Evolutionary conservation across 208 protist species (phyloP).

Genomic region (Crithidia sp.): DNA sequence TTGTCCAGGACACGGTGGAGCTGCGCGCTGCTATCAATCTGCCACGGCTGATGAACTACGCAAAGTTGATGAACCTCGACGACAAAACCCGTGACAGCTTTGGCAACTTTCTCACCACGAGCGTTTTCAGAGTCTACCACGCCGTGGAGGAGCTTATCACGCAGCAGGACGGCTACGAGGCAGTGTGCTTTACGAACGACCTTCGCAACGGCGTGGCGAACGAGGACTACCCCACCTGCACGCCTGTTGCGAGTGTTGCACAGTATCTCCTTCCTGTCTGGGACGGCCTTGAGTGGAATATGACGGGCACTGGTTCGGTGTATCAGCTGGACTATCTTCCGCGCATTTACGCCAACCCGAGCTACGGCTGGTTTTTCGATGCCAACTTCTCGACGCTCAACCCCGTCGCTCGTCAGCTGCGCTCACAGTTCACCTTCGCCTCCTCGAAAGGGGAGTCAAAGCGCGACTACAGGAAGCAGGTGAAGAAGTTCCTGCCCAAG

Average conservation of each 20-base stretch:
- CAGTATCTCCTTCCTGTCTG: conserved; percentile 49
- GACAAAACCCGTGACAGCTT: conserved; percentile 1
- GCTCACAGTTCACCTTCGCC: conserved; percentile 46
- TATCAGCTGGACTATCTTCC: conserved; percentile 37
- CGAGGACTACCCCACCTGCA: conserved; percentile 28
- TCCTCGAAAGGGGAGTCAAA: conserved; percentile 7
- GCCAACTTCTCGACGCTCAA: conserved; percentile 42
- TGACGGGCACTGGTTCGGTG: conserved; percentile 29
- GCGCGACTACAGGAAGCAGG: conserved; percentile 9
- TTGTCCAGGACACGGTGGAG: conserved; percentile 36
- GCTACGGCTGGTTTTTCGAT: conserved; percentile 62
- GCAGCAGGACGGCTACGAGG: conserved; percentile 19
- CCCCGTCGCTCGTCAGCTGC: conserved; percentile 28
- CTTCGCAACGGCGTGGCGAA: conserved; percentile 23
- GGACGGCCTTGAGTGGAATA: conserved; percentile 29
- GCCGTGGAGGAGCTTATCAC: conserved; percentile 16
- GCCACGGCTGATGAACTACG: conserved; percentile 8
- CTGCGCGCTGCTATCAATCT: conserved; percentile 30
- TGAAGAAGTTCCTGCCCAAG: conserved; percentile 22
- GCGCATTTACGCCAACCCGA: conserved; percentile 45
- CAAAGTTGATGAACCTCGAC: background rate
- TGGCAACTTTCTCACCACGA: conserved; percentile 21
- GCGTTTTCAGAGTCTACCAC: conserved; percentile 8
- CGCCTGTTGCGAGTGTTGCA: conserved; percentile 37
- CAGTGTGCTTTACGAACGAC: conserved; percentile 59